Base-by-base conservation (phyloP, 805 yeast species). In the Starmerella sirachaensis region DNA sequence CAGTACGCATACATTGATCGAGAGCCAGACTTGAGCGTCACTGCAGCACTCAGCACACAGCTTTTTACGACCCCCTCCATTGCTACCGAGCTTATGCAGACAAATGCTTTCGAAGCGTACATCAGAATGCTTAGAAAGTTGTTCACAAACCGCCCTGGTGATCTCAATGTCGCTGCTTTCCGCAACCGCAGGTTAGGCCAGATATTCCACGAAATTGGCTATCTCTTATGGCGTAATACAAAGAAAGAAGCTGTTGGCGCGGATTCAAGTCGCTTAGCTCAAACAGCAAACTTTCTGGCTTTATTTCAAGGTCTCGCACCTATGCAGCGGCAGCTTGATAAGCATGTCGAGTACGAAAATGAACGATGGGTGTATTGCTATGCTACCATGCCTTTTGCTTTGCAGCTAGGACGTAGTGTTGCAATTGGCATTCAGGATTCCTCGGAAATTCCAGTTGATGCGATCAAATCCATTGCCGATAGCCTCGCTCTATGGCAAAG, bases 301-400 rank as follows among this genome's bases (percentile, higher is more conserved):
- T 58, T 83, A 22, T 80, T 84, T 50, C 91, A 84, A 56, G 86
- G 94, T 3, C 67, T 74, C 31, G 81, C 91, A 1, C 76, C 80
- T 0, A 61, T 83, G 50, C 70, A 66, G 43, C 66, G 97, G 42
- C 94, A 84, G 52, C 72, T 74, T 4, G 65, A 69, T 5, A 77
- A 73, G 42, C 98, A 88, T 56, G 85, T 88, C 8, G 95, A 86
- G 54, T 91, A 80, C 55, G 98, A 88, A 54, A 76, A 76, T 31
- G 82, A 81, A 22, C 88, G 82, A 35, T 91, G 86, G 65, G 70
- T 78, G 1, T 69, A 74, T 2, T 78, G 68, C 50, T 78, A 78
- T 55, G 78, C 78, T 44, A 73, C 78, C 1, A 57, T 76, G 41
- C 76, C 81, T 37, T 80, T 76, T 3, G 66, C 82, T 0, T 68